A percentile compares a stretch with the other conserved stretches of the same genome.
phyloP scores from a whole-genome alignment of 306 rosid genomes.

The Heteromeles arbutifolia region DNA sequence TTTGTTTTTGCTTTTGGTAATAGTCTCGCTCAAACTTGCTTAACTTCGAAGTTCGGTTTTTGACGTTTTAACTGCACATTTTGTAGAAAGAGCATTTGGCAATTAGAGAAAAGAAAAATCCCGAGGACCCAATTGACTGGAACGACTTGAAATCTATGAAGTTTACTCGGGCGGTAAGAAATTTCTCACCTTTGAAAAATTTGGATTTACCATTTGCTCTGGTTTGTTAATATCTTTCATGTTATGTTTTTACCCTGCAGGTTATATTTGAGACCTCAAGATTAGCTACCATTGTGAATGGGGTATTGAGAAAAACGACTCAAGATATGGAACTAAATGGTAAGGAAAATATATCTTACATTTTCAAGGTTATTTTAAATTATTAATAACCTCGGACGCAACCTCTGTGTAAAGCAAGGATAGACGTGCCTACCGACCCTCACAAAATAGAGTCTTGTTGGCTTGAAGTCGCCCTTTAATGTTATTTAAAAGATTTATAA shows the following conservation, averaged over 20 bases:
- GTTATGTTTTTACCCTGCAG: slow-evolving; percentile 34
- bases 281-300: slow-evolving; percentile 91
- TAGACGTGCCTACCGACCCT: too few relatives aligned
- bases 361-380: neutral
- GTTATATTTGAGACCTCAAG: slow-evolving; percentile 98
- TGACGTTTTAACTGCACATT: slow-evolving; percentile 11
- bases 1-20: neutral
- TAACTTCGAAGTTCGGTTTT: neutral
- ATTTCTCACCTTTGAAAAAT: neutral
- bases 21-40: neutral
- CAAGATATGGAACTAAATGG: slow-evolving; percentile 89
- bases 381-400: too few relatives aligned
- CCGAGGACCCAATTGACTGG: slow-evolving; percentile 60
- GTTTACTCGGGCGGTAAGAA: slow-evolving; percentile 89
- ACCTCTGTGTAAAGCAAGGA: too few relatives aligned
- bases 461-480: too few relatives aligned
- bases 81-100: slow-evolving; percentile 78
- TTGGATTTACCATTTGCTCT: slow-evolving; percentile 2
- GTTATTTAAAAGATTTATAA: neutral
- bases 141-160: slow-evolving; percentile 74
- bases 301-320: slow-evolving; percentile 88
- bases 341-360: slow-evolving; percentile 9
- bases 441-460: too few relatives aligned
- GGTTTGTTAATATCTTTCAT: neutral
- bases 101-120: slow-evolving; percentile 59